Evolutionary conservation across 371 early-diverging fungal genomes (phyloP).

Genomic region (Mortierella sp.): DNA sequence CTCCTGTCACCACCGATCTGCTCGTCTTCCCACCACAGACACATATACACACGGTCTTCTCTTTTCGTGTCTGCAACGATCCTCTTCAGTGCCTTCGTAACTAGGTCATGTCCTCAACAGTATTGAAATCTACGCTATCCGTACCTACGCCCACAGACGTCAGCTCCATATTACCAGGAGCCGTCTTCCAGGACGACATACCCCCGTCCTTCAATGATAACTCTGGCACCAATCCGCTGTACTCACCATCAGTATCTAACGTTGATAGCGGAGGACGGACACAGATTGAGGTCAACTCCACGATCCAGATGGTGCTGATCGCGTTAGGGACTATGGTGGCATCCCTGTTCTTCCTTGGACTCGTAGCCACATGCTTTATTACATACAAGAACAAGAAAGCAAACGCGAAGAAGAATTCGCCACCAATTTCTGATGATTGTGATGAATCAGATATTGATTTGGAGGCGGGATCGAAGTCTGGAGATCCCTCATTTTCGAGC

Average conservation of each 20-base stretch:
- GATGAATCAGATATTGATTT: neutral
- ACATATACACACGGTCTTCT: too few relatives aligned
- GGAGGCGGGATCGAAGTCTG: neutral
- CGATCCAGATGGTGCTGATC: conserved; percentile 26
- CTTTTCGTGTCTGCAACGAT: too few relatives aligned
- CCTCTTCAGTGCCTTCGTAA: too few relatives aligned
- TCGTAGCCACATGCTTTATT: conserved; percentile 27
- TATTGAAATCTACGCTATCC: neutral
- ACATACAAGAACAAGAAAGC: conserved; percentile 32
- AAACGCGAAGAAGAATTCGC: neutral
- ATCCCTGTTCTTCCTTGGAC: conserved; percentile 18
- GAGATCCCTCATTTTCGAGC: too few relatives aligned
- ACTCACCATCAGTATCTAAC: neutral
- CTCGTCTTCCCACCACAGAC: too few relatives aligned
- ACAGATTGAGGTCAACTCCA: conserved; percentile 11
- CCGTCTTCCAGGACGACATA: conserved; percentile 30
- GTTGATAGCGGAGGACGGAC: neutral
- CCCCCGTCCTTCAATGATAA: conserved; percentile 2
- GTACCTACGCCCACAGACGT: neutral
- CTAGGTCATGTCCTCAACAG: neutral
- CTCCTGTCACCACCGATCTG: too few relatives aligned
- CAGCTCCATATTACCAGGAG: conserved; percentile 16
- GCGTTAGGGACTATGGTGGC: conserved; percentile 29
- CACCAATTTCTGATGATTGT: neutral
- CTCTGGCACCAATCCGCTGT: neutral